Base-by-base conservation (phyloP, 2,329 filamentous ascomycete genomes). In the Epichloe glyceriae region DNA sequence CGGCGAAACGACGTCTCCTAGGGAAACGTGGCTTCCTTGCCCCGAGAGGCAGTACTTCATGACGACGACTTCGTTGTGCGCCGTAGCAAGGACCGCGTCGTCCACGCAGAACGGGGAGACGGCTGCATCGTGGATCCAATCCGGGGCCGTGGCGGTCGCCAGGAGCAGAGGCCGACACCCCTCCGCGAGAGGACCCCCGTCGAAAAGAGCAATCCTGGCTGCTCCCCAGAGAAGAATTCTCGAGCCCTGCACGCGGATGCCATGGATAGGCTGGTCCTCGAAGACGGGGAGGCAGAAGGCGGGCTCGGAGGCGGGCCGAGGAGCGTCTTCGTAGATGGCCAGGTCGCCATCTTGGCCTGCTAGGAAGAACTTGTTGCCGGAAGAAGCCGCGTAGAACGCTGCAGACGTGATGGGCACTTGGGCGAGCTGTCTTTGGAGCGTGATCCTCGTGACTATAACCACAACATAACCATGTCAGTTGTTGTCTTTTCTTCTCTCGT, bases 61-160 rank as follows among this genome's bases (percentile, higher is more conserved):
- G 33, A 73, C 72, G 6, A 87, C 65, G 5, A 94, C 72, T 47
- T 88, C 83, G 72, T 97, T 96, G 66, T 97, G 90, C 1, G 91
- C 88, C 2, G 89, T 95, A 15, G 94, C 73, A 11, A 93, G 66
- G 15, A 80, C 80, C 15, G 78, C 80, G 11, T 67, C 62, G 30
- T 61, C 60, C 2, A 58, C 53, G 30, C 67, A 60, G 41, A 64
- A 62, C 5, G 77, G 71, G 46, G 75, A 77, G 51, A 83, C 66
- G 35, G 72, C 68, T 37, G 76, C 83, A 62, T 87, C 80, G 58
- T 91, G 77, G 55, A 94, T 81, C 88, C 88, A 93, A 65, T 95
- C 88, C 5, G 78, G 73, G 2, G 78, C 76, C 3, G 64, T 64
- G 22, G 69, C 68, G 62, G 50, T 19, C 48, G 53, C 49, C 33